phyloP scores from a whole-genome alignment of 768 basidiomycete genomes.

The Suillus luteus region DNA sequence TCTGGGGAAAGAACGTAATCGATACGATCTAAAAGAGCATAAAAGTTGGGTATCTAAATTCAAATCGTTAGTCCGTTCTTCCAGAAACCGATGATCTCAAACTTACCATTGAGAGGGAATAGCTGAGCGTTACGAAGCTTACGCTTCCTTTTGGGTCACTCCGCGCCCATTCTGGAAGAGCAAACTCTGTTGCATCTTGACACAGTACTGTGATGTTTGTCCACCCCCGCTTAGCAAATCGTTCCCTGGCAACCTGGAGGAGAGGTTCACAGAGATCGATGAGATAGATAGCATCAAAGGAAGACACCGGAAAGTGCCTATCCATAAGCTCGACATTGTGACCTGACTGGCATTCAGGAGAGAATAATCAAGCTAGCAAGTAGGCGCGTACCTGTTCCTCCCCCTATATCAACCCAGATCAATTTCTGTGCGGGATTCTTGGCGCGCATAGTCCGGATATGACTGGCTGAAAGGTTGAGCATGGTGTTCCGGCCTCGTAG shows the following conservation, averaged over 20 bases:
- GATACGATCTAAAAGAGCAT: slow-evolving; percentile 66
- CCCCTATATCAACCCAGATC: slow-evolving; percentile 80
- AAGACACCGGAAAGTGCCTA: slow-evolving; percentile 53
- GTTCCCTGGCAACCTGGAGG: slow-evolving; percentile 66
- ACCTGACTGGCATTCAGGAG: slow-evolving; percentile 30
- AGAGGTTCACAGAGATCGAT: slow-evolving; percentile 75
- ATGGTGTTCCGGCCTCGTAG: slow-evolving; percentile 73
- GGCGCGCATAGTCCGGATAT: slow-evolving; percentile 51
- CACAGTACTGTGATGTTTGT: slow-evolving; percentile 70
- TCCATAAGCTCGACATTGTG: slow-evolving; percentile 78
- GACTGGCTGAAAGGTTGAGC: slow-evolving; percentile 65
- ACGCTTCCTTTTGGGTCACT: slow-evolving; percentile 56
- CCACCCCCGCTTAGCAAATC: slow-evolving; percentile 70
- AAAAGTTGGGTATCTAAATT: slow-evolving; percentile 59
- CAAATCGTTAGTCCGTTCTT: neutral
- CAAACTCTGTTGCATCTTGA: slow-evolving; percentile 71
- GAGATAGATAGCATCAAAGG: slow-evolving; percentile 70
- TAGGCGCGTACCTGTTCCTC: slow-evolving; percentile 56
- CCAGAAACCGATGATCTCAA: slow-evolving; percentile 1
- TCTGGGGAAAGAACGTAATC: slow-evolving; percentile 63
- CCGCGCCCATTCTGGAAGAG: slow-evolving; percentile 58
- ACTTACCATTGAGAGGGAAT: slow-evolving; percentile 57
- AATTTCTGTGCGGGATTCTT: slow-evolving; percentile 46
- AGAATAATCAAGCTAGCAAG: neutral
- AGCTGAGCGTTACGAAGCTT: slow-evolving; percentile 55